Percentiles rank a stretch among this genome's conserved stretches.
phyloP scores from a whole-genome alignment of 345 rosid genomes.

The Noccaea bulbosa region DNA sequence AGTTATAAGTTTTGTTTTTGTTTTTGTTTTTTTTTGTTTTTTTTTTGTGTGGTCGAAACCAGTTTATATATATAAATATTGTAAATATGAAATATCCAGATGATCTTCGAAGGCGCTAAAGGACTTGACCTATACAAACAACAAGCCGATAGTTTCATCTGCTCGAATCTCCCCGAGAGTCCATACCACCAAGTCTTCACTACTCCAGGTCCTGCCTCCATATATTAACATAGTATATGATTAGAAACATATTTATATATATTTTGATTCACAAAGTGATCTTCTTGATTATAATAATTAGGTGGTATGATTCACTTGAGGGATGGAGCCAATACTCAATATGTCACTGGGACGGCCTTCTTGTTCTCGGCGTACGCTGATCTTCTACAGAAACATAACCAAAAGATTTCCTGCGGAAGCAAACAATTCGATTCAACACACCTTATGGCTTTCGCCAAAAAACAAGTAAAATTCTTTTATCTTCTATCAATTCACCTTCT shows the following conservation, averaged over 20 bases:
- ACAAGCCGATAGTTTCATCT: constrained; percentile 74
- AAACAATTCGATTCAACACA: constrained; percentile 51
- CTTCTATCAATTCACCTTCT: not conserved
- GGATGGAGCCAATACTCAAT: constrained; percentile 88
- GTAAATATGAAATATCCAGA: constrained; percentile 46
- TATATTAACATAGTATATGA: not conserved
- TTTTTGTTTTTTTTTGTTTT: not conserved
- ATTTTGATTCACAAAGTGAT: not conserved
- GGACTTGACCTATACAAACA: constrained; percentile 54
- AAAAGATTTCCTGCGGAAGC: constrained; percentile 59
- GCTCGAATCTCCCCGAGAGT: constrained; percentile 73
- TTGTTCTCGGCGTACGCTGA: constrained; percentile 63
- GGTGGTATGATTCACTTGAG: constrained; percentile 82
- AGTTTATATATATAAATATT: not conserved
- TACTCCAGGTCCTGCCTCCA: constrained; percentile 57
- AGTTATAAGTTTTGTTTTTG: too few relatives aligned
- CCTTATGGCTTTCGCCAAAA: constrained; percentile 64
- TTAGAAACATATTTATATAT: not conserved
- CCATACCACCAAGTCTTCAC: constrained; percentile 65
- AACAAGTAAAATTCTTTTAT: constrained; percentile 52
- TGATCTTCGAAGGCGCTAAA: constrained; percentile 53
- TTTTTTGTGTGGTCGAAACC: not conserved
- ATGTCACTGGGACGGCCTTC: constrained; percentile 69
- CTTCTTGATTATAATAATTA: constrained; percentile 28
- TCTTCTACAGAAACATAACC: constrained; percentile 48